Evolutionary conservation across 768 basidiomycete genomes (phyloP).

Genomic region (Pleurotus pulmonarius): DNA sequence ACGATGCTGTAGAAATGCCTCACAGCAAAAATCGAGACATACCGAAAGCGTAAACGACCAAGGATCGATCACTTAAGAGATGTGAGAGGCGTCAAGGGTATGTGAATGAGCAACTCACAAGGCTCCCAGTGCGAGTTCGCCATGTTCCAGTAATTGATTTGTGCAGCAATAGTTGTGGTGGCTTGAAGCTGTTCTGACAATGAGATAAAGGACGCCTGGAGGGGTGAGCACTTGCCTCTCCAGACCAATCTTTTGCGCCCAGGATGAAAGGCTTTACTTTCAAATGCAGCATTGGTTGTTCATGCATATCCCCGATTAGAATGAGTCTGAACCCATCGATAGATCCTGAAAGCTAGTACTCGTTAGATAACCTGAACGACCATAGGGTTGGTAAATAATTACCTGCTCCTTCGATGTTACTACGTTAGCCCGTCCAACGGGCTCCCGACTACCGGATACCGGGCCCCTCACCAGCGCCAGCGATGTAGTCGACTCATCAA

Average conservation of each 20-base stretch:
- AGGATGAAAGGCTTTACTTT: slow-evolving; percentile 82
- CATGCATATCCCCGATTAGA: slow-evolving; percentile 91
- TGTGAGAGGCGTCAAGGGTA: slow-evolving; percentile 1
- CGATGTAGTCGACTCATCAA: slow-evolving; percentile 3
- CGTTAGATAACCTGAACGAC: background rate
- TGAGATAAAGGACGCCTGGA: background rate
- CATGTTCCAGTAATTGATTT: slow-evolving; percentile 95
- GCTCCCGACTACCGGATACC: background rate
- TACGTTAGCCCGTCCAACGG: slow-evolving; percentile 37
- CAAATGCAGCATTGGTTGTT: slow-evolving; percentile 90
- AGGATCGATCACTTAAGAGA: slow-evolving; percentile 78
- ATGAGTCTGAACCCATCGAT: slow-evolving; percentile 92
- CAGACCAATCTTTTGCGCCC: slow-evolving; percentile 90
- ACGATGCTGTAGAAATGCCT: no score
- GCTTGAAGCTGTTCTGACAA: slow-evolving; percentile 63
- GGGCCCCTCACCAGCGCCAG: no score
- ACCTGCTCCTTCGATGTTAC: slow-evolving; percentile 81
- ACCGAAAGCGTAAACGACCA: slow-evolving; percentile 86
- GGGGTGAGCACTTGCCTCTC: slow-evolving; percentile 52
- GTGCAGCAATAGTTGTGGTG: slow-evolving; percentile 73
- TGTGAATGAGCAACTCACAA: slow-evolving; percentile 36
- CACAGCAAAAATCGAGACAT: slow-evolving; percentile 9
- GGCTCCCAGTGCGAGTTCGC: slow-evolving; percentile 99
- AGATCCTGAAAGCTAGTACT: slow-evolving; percentile 67
- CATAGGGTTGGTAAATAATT: slow-evolving; percentile 11